Conservation (phyloP, 2,329 filamentous ascomycete species). For the Stachybotrys echinatus region DNA sequence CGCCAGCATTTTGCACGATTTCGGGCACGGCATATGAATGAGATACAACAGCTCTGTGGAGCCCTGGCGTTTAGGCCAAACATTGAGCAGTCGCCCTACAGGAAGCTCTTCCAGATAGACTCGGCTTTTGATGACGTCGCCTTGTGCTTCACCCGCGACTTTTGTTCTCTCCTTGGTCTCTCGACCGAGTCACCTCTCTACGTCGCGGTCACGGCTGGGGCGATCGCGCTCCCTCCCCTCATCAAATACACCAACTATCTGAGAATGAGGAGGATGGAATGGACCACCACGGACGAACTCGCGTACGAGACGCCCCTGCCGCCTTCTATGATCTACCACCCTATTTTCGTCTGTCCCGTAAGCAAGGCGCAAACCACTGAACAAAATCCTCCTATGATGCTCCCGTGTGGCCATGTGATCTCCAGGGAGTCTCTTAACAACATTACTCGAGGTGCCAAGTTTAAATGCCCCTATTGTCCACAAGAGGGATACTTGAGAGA, state of each 20-base stretch:
- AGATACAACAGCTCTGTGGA: slow-evolving; percentile 76
- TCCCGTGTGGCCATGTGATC: slow-evolving; percentile 92
- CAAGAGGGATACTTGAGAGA: slow-evolving; percentile 74
- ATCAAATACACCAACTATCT: slow-evolving; percentile 86
- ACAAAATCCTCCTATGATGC: slow-evolving; percentile 90
- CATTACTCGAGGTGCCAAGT: slow-evolving; percentile 71
- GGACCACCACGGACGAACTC: slow-evolving; percentile 87
- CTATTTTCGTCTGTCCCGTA: slow-evolving; percentile 96
- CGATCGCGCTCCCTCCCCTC: slow-evolving; percentile 83
- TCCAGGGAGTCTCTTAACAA: slow-evolving; percentile 77
- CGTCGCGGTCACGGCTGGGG: slow-evolving; percentile 84
- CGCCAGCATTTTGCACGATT: slow-evolving; percentile 69
- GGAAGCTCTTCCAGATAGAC: slow-evolving; percentile 67
- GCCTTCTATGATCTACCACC: slow-evolving; percentile 70
- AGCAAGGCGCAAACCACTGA: slow-evolving; percentile 95
- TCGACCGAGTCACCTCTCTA: slow-evolving; percentile 91
- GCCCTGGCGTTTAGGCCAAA: slow-evolving; percentile 78
- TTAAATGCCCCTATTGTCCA: slow-evolving; percentile 97
- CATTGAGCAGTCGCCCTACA: slow-evolving; percentile 71
- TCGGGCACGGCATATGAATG: slow-evolving; percentile 65
- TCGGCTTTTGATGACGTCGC: slow-evolving; percentile 79
- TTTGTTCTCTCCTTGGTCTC: slow-evolving; percentile 85
- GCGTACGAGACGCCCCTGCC: slow-evolving; percentile 68
- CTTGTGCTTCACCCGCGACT: slow-evolving; percentile 85
- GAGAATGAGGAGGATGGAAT: slow-evolving; percentile 85